Percentiles rank a stretch among this genome's conserved stretches.
Conservation (phyloP, 352 stramenopile species). For the Pythium guiyangense region DNA sequence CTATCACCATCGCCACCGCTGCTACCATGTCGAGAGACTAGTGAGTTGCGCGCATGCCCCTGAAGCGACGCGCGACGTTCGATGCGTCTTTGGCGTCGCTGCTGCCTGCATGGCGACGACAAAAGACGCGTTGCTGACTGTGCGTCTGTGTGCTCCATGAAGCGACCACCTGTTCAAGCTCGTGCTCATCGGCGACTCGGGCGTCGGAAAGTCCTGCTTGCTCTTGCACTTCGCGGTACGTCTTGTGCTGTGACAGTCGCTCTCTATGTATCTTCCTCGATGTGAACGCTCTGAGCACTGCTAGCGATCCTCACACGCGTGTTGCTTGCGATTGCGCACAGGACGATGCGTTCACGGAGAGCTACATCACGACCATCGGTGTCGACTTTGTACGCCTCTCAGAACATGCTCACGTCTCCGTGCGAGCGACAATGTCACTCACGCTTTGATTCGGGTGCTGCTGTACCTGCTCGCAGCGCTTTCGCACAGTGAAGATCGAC, state of each 20-base stretch:
- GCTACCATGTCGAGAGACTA: slow-evolving; percentile 76
- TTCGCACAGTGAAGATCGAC: slow-evolving; percentile 97
- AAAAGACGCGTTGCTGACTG: background rate
- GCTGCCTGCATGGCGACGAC: slow-evolving; percentile 4
- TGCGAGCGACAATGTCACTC: no score
- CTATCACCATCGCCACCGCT: background rate
- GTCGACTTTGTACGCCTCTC: slow-evolving; percentile 89
- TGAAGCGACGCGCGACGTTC: slow-evolving; percentile 10
- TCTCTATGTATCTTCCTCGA: background rate
- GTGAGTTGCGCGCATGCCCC: slow-evolving; percentile 23
- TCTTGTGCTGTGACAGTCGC: background rate
- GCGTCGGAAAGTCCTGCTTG: slow-evolving; percentile 98
- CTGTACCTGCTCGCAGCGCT: slow-evolving; percentile 48
- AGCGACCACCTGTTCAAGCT: slow-evolving; percentile 98
- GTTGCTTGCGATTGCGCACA: slow-evolving; percentile 11
- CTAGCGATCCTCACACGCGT: background rate
- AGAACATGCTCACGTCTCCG: no score
- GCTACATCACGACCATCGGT: slow-evolving; percentile 95
- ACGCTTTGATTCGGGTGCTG: slow-evolving; percentile 1
- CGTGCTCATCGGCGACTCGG: slow-evolving; percentile 97
- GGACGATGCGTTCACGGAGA: slow-evolving; percentile 98
- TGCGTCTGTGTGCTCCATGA: background rate
- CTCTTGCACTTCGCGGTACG: slow-evolving; percentile 94
- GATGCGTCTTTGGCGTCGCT: slow-evolving; percentile 4
- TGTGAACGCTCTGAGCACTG: background rate